Conservation (phyloP, 345 rosid species). For the Conringia planisiliqua region DNA sequence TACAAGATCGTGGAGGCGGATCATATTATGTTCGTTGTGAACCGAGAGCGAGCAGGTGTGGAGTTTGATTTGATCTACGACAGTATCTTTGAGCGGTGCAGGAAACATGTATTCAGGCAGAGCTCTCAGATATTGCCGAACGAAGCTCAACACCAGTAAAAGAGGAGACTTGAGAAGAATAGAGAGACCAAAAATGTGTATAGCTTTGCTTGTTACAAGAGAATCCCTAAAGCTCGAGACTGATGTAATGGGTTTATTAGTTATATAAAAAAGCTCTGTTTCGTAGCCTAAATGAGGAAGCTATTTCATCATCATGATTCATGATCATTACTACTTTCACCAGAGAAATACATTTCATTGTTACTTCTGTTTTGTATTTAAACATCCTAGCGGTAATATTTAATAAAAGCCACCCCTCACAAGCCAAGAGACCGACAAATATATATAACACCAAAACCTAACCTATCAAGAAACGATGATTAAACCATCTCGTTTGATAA, state of each 20-base stretch:
- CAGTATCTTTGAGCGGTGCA: conserved; percentile 84
- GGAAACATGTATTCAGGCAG: conserved; percentile 75
- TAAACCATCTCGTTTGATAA: too few relatives aligned
- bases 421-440: too few relatives aligned
- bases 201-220: conserved; percentile 12
- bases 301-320: not conserved
- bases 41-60: conserved; percentile 89
- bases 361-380: not conserved
- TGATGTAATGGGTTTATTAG: not conserved
- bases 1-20: conserved; percentile 90
- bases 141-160: conserved; percentile 30
- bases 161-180: not conserved
- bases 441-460: not conserved
- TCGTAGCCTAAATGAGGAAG: not conserved
- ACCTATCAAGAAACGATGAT: not conserved
- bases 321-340: not conserved
- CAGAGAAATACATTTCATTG: not conserved
- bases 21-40: conserved; percentile 74
- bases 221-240: not conserved
- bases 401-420: too few relatives aligned
- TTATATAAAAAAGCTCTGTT: not conserved
- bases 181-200: not conserved
- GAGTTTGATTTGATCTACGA: conserved; percentile 90
- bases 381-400: not conserved
- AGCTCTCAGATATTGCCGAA: conserved; percentile 56